Conservation (phyloP, 495 filamentous ascomycete genomes). For the Neurospora tetrasperma region DNA sequence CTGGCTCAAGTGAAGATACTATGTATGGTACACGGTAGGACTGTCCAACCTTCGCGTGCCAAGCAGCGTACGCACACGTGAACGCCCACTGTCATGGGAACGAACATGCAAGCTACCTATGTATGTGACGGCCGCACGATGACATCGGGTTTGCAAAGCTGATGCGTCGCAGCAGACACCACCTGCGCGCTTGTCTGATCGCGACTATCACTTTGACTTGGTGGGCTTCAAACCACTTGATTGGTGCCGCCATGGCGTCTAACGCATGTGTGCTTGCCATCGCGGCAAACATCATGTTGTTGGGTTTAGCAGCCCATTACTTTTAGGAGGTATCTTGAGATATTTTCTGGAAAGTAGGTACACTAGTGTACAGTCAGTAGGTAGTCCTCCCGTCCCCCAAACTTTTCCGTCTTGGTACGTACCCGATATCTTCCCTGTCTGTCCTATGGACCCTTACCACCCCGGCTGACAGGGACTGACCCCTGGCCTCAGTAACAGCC, state of each 20-base stretch:
- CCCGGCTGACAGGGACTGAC: slow-evolving; percentile 16
- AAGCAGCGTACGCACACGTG: background rate
- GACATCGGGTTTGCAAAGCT: background rate
- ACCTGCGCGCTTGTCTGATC: background rate
- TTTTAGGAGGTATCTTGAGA: background rate
- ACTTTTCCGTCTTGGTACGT: background rate
- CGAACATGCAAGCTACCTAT: background rate
- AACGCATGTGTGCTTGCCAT: background rate
- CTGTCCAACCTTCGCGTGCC: no score
- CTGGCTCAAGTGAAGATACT: background rate
- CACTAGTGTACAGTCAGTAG: background rate
- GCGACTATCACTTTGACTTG: background rate
- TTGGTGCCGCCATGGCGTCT: background rate
- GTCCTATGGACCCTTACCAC: no score
- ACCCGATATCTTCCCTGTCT: no score
- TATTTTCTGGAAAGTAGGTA: background rate
- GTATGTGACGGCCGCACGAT: background rate
- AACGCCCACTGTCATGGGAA: background rate
- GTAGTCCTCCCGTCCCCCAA: slow-evolving; percentile 3
- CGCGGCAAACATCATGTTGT: background rate
- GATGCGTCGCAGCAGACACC: background rate
- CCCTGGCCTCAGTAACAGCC: slow-evolving; percentile 10
- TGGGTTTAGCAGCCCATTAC: background rate
- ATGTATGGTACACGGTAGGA: background rate
- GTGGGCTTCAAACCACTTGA: background rate